These are phyloP conservation scores for Epicoccum sorghinum DNA, from an alignment of 2,329 filamentous ascomycete species.

Conservation along the genomic window DNA sequence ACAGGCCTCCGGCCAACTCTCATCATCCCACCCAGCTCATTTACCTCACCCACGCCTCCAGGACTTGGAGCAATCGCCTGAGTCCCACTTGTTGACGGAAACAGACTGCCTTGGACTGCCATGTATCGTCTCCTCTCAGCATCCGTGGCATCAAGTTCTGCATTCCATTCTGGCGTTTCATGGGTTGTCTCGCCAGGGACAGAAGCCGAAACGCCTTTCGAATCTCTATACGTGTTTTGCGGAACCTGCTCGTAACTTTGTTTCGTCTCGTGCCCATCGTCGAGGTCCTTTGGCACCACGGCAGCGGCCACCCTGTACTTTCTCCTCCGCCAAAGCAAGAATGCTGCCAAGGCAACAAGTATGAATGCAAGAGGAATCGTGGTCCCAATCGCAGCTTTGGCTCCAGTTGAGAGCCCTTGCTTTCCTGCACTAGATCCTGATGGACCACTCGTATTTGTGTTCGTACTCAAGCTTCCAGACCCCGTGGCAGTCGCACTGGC, in stretches of 20 bases:
- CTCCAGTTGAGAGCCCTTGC: slow-evolving; percentile 62
- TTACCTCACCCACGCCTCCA: background rate
- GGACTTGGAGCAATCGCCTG: background rate
- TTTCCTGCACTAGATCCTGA: slow-evolving; percentile 32
- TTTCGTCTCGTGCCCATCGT: slow-evolving; percentile 13
- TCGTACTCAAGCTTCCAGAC: background rate
- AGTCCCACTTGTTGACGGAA: background rate
- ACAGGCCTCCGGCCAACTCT: slow-evolving; percentile 26
- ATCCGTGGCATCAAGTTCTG: slow-evolving; percentile 28
- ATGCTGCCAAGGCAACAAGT: slow-evolving; percentile 18
- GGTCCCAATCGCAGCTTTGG: slow-evolving; percentile 85
- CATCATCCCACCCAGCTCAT: slow-evolving; percentile 23
- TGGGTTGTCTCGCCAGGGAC: background rate
- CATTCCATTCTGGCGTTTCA: slow-evolving; percentile 32
- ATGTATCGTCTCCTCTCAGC: slow-evolving; percentile 17
- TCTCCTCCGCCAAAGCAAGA: slow-evolving; percentile 25
- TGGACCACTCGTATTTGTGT: background rate
- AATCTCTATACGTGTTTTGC: background rate
- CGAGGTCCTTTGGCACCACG: background rate
- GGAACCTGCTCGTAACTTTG: background rate
- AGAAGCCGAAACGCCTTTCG: background rate
- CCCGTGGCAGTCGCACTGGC: slow-evolving; percentile 11
- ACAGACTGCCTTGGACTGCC: slow-evolving; percentile 12
- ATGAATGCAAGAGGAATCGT: slow-evolving; percentile 88
- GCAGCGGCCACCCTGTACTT: slow-evolving; percentile 14